These are phyloP conservation scores for Parsonsia alboflavescens DNA, from an alignment of 257 asterid genomes.

Conservation along the genomic window DNA sequence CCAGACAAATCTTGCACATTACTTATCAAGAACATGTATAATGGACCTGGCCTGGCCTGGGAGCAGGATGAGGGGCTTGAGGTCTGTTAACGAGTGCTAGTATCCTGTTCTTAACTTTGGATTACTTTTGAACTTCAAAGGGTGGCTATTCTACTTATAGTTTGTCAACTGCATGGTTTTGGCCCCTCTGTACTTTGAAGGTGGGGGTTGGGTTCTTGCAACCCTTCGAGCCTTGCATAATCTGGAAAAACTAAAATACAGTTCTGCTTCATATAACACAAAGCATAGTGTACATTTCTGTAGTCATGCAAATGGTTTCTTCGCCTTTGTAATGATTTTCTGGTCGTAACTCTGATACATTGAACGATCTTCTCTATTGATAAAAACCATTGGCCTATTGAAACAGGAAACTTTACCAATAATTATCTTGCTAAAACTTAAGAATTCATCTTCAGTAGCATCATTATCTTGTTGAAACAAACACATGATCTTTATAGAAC, in stretches of 20 bases:
- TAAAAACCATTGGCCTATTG: background rate
- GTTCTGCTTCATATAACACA: background rate
- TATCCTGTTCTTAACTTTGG: constrained; percentile 68
- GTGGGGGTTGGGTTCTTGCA: background rate
- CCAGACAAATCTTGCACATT: constrained; percentile 92
- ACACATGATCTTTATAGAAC: background rate
- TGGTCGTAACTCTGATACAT: background rate
- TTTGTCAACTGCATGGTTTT: background rate
- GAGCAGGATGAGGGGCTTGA: constrained; percentile 99
- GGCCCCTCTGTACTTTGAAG: constrained; percentile 16
- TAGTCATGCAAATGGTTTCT: background rate
- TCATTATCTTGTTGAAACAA: background rate
- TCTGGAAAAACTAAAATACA: background rate
- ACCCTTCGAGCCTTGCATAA: background rate
- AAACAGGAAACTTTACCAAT: background rate
- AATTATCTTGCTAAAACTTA: background rate
- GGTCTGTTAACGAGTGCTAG: constrained; percentile 99
- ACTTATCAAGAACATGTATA: constrained; percentile 89
- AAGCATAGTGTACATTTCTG: background rate
- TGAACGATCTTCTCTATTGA: background rate
- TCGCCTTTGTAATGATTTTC: background rate
- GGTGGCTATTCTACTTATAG: background rate
- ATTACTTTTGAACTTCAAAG: constrained; percentile 12
- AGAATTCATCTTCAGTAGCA: background rate
- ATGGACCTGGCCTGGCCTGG: constrained; percentile 96